Percentiles rank a stretch among this genome's conserved stretches.
Conservation (phyloP, 768 basidiomycete genomes). For the Lentinula sp. region DNA sequence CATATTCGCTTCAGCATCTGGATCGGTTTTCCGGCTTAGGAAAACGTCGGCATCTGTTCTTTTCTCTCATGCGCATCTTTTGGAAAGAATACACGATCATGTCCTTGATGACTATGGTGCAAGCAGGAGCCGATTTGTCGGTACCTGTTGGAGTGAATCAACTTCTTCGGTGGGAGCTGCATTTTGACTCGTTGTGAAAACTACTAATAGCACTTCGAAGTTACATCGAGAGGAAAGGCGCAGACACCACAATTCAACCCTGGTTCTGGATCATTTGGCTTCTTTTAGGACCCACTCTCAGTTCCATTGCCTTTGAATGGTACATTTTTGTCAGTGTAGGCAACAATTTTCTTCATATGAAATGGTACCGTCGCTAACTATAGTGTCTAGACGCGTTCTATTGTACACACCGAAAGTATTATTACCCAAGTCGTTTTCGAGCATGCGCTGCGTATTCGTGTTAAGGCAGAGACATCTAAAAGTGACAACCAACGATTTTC, state of each 20-base stretch:
- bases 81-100: background rate
- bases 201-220: conserved; percentile 22
- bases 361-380: background rate
- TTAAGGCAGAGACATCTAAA: conserved; percentile 31
- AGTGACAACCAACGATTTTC: background rate
- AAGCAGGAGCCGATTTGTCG: background rate
- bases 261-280: conserved; percentile 63
- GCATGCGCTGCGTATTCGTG: conserved; percentile 40
- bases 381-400: conserved; percentile 9
- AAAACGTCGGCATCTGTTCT: conserved; percentile 4
- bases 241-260: conserved; percentile 40
- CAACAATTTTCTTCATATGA: background rate
- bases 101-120: background rate
- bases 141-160: conserved; percentile 2
- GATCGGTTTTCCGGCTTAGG: background rate
- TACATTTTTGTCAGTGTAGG: conserved; percentile 42
- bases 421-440: conserved; percentile 20
- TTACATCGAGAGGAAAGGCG: conserved; percentile 52
- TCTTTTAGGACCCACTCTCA: conserved; percentile 39
- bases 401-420: conserved; percentile 18
- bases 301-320: conserved; percentile 41
- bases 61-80: background rate
- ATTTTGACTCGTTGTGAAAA: background rate
- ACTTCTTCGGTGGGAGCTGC: conserved; percentile 3
- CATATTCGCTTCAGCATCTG: background rate